Percentiles rank a stretch among this genome's conserved stretches.
Evolutionary conservation across 108 stramenopile genomes (phyloP).

Genomic region (Cyclotella distinguenda): DNA sequence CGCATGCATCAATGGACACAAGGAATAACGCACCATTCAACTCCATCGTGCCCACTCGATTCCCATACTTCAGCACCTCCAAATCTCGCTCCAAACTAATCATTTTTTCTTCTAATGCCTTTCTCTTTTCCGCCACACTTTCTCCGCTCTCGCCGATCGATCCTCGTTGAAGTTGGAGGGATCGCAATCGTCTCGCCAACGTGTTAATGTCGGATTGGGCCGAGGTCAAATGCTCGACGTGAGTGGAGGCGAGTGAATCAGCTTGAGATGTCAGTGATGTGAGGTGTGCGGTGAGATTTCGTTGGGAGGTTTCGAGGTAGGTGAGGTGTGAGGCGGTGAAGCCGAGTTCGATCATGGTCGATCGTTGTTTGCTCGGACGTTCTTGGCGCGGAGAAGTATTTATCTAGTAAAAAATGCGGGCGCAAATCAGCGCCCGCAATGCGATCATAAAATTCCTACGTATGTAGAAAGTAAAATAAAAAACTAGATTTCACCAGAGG

Average conservation of each 20-base stretch:
- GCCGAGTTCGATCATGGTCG: neutral
- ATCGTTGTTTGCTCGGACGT: too few relatives aligned
- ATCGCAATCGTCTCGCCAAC: neutral
- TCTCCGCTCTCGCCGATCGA: neutral
- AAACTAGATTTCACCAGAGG: too few relatives aligned
- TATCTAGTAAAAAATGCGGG: too few relatives aligned
- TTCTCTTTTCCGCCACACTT: constrained; percentile 1
- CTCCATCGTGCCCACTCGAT: neutral
- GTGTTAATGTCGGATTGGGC: neutral
- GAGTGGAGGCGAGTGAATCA: neutral
- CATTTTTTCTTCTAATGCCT: constrained; percentile 1
- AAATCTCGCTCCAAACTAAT: neutral
- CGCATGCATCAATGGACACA: neutral
- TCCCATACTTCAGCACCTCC: neutral
- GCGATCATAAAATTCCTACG: too few relatives aligned
- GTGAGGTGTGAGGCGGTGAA: neutral
- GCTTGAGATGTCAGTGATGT: neutral
- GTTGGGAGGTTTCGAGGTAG: neutral
- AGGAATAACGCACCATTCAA: neutral
- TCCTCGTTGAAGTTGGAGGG: neutral
- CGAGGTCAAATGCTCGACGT: neutral
- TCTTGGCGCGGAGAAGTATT: too few relatives aligned
- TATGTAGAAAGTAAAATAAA: too few relatives aligned
- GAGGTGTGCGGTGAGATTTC: neutral
- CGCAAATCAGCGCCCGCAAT: too few relatives aligned